phyloP scores from a whole-genome alignment of 108 stramenopile species.

The Nitzschia putrida region DNA sequence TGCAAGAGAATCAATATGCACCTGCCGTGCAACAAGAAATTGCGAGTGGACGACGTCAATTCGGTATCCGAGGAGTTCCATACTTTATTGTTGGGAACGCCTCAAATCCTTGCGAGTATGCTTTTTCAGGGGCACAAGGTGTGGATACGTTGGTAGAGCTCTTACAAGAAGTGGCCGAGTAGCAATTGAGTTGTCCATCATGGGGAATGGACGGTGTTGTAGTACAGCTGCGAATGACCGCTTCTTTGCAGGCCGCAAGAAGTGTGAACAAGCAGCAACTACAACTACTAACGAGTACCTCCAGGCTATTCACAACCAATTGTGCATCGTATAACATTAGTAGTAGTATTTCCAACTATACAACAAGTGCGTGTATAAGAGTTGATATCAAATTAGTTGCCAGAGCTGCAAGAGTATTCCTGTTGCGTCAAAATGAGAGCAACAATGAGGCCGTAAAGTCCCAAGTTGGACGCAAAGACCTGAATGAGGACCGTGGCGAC shows the following conservation, averaged over 20 bases:
- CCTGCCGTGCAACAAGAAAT: constrained; percentile 54
- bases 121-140: constrained; percentile 67
- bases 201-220: too few relatives aligned
- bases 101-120: constrained; percentile 39
- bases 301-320: too few relatives aligned
- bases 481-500: constrained; percentile 97
- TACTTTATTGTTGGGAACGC: constrained; percentile 49
- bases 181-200: too few relatives aligned
- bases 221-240: too few relatives aligned
- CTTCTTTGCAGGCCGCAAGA: too few relatives aligned
- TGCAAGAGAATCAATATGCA: constrained; percentile 48
- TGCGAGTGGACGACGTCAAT: constrained; percentile 44
- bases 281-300: too few relatives aligned
- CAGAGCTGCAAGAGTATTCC: constrained; percentile 41
- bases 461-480: constrained; percentile 97
- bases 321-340: too few relatives aligned
- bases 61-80: constrained; percentile 64
- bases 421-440: constrained; percentile 88
- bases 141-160: constrained; percentile 56
- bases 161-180: constrained; percentile 51
- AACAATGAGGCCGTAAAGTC: constrained; percentile 97
- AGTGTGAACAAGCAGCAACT: too few relatives aligned
- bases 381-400: not conserved
- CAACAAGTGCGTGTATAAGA: too few relatives aligned
- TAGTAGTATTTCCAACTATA: too few relatives aligned